Evolutionary conservation across 257 asterid genomes (phyloP).

Genomic region (Mitragyna speciosa): DNA sequence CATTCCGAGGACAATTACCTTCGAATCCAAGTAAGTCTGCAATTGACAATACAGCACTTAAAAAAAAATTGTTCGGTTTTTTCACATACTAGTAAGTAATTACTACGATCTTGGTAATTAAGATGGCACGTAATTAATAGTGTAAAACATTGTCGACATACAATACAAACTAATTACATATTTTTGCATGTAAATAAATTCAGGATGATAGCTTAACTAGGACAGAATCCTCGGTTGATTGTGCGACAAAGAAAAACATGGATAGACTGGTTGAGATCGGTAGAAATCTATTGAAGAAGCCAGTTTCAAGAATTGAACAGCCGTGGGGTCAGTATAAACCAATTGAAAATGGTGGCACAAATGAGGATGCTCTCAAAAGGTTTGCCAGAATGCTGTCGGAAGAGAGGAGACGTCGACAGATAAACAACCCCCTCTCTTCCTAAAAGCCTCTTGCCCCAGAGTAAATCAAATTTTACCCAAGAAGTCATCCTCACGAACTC

Average conservation of each 20-base stretch:
- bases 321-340: constrained; percentile 30
- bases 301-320: constrained; percentile 38
- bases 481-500: no score
- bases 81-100: no score
- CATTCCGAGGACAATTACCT: constrained; percentile 38
- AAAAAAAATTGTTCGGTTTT: no score
- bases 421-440: no score
- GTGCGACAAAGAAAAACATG: constrained; percentile 39
- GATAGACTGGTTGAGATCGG: constrained; percentile 34
- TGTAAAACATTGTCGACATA: background rate
- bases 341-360: constrained; percentile 30
- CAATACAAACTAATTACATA: background rate
- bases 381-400: background rate
- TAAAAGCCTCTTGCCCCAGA: no score
- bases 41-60: no score
- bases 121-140: no score
- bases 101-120: background rate
- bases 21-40: constrained; percentile 42
- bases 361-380: constrained; percentile 35
- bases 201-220: constrained; percentile 42
- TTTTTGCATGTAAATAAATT: no score
- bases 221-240: constrained; percentile 35
- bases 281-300: constrained; percentile 32
- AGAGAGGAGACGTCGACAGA: background rate
- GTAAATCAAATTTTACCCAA: no score